phyloP scores from a whole-genome alignment of 2,329 filamentous ascomycete species.

The Lecanicillium sp. region DNA sequence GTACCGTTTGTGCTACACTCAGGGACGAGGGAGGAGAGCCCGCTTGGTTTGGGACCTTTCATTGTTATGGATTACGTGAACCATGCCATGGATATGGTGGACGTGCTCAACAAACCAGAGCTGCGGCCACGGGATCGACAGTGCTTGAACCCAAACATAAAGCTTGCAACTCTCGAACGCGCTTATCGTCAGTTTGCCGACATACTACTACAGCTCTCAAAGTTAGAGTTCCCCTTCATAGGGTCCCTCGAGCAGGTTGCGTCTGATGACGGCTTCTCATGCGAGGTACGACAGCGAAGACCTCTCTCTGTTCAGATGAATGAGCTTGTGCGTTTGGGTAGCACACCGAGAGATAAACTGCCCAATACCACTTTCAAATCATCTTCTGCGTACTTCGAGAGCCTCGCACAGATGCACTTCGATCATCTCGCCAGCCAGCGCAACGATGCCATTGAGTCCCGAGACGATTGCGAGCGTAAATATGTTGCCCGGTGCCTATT shows the following conservation, averaged over 20 bases:
- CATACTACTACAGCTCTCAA: neutral
- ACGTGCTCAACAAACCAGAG: constrained; percentile 12
- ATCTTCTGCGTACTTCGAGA: neutral
- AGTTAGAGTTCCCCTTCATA: neutral
- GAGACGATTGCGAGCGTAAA: neutral
- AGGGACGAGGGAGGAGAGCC: constrained; percentile 16
- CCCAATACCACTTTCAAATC: neutral
- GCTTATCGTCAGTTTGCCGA: neutral
- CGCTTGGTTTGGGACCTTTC: constrained; percentile 13
- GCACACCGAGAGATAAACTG: neutral
- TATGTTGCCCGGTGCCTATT: neutral
- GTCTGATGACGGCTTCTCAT: neutral
- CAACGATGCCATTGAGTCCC: neutral
- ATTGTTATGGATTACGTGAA: constrained; percentile 16
- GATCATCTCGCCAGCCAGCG: neutral
- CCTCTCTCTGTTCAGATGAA: neutral
- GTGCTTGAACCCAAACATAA: neutral
- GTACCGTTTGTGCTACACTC: constrained; percentile 15
- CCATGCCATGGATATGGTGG: neutral
- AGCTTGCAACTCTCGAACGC: neutral
- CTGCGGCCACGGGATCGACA: neutral
- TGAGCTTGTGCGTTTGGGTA: neutral
- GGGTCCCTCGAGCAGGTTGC: neutral
- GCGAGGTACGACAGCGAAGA: too few species aligned
- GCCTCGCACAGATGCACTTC: neutral